Conservation (phyloP, 208 protist species). For the Crithidia sp. region DNA sequence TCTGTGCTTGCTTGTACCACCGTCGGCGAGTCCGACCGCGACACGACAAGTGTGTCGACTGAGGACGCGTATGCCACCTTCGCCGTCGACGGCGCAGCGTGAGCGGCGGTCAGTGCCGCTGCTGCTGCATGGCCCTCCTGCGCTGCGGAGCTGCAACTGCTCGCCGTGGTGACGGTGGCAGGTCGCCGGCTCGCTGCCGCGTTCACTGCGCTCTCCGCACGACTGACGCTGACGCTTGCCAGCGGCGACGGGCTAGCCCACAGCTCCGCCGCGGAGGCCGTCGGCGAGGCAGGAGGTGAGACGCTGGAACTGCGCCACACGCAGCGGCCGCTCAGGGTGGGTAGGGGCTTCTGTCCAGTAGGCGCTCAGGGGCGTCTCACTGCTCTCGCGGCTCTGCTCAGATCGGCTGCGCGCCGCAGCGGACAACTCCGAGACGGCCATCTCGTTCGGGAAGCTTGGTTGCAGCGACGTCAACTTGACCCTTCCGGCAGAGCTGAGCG, state of each 20-base stretch:
- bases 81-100: no score
- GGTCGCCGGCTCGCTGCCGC: neutral
- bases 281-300: slow-evolving; percentile 4
- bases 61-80: no score
- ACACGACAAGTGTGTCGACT: no score
- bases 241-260: neutral
- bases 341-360: neutral
- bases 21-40: no score
- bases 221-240: neutral
- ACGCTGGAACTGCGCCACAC: neutral
- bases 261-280: neutral
- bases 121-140: neutral
- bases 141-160: neutral
- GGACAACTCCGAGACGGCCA: neutral
- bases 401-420: slow-evolving; percentile 2
- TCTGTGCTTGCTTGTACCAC: no score
- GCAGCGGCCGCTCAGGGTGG: neutral
- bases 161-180: neutral
- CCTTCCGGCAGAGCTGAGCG: neutral
- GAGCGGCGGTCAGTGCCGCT: no score
- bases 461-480: neutral
- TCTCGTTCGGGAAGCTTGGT: slow-evolving; percentile 2
- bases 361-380: slow-evolving; percentile 5
- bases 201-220: neutral
- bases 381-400: slow-evolving; percentile 9